Evolutionary conservation across 2,329 filamentous ascomycete species (phyloP), one percentile per base, ranked within the genome.

Genomic region (Sporothrix sp.): DNA sequence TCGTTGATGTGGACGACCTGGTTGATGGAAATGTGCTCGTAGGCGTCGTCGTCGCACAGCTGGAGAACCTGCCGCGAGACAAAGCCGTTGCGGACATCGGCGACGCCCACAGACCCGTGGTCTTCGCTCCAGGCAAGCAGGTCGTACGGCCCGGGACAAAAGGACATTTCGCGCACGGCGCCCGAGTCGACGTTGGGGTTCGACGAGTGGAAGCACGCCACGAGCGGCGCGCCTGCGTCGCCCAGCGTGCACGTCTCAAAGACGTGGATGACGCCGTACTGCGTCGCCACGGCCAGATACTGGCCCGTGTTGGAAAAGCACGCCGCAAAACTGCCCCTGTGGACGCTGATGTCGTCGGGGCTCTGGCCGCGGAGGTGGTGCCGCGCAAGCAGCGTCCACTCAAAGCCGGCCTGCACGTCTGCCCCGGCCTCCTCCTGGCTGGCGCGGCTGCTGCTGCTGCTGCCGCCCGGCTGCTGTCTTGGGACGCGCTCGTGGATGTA

Each of bases 121-220:
- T 95, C 87, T 66, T 98, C 93, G 8, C 89, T 87, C 90, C 93
- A 97, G 7, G 94, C 85, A 36, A 98, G 71, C 16, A 98, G 77
- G 62, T 96, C 91, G 72, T 84, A 91, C 0, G 90, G 87, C 1
- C 86, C 85, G 1, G 91, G 90, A 4, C 87, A 89, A 63, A 98
- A 98, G 1, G 84, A 77, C 85, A 97, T 94, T 54, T 89, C 87
- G 55, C 93, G 79, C 48, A 97, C 82, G 28, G 91, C 89, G 38
- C 91, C 91, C 18, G 78, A 74, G 20, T 79, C 75, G n/a, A 72
- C 75, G 53, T 78, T 76, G 0, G 87, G 79, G 54, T 87, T 75
- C 1, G 89, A 90, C 14, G 89, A 90, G 52, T 78, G 78, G 60
- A 97, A 88, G 8, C 83, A 78, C 20, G 82, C 83, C 33, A 95